These are phyloP conservation scores for Volvox carteri DNA, from an alignment of 163 green algal genomes.

Conservation along the genomic window DNA sequence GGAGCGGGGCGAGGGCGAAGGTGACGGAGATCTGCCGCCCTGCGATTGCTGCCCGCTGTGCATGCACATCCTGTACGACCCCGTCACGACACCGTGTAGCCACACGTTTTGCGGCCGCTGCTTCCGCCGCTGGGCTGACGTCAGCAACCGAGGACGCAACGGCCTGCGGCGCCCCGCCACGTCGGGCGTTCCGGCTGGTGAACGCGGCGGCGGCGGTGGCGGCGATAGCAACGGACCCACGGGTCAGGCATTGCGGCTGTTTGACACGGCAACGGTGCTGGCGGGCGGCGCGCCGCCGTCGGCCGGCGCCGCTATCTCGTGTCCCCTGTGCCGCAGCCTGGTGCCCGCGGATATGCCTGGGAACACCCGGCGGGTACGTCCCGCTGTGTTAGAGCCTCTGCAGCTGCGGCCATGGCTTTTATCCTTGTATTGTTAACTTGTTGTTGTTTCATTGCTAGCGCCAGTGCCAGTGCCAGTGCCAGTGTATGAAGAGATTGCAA, in stretches of 20 bases:
- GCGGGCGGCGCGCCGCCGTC: no score
- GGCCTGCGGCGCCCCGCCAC: neutral
- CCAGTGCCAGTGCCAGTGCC: no score
- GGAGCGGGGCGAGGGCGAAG: neutral
- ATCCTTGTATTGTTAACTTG: no score
- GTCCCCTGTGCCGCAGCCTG: conserved; percentile 22
- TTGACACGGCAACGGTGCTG: neutral
- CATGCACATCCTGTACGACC: conserved; percentile 44
- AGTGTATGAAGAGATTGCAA: no score
- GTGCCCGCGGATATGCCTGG: neutral
- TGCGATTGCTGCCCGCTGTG: conserved; percentile 48
- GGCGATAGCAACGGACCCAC: neutral
- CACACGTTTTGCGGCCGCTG: conserved; percentile 49
- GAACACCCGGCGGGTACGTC: neutral
- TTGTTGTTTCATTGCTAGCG: no score
- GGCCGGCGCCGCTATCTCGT: neutral
- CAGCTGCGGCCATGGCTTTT: neutral
- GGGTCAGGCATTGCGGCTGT: neutral
- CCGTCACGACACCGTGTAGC: conserved; percentile 13
- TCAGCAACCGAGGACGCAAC: conserved; percentile 11
- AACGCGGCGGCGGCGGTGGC: neutral
- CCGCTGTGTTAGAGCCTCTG: neutral
- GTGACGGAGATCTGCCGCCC: neutral
- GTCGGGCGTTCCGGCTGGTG: neutral
- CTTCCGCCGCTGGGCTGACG: conserved; percentile 45